Base-by-base conservation (phyloP, 2,329 filamentous ascomycete species). In the Blastomyces parvus region DNA sequence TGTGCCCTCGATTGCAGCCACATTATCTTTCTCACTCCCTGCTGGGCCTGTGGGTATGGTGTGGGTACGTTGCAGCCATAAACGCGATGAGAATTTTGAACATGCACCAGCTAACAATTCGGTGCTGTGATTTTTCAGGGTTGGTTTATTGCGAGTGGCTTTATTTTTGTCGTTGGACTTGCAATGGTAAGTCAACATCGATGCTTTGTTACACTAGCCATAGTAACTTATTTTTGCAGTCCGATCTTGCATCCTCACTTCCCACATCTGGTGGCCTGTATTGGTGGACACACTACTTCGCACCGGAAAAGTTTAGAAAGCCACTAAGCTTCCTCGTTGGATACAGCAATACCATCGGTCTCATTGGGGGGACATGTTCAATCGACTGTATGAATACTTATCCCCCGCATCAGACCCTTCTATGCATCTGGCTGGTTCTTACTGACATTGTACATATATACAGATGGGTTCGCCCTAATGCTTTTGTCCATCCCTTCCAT, bases 21-120 rank as follows among this genome's bases (percentile, higher is more conserved):
- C 84, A 0, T 72, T 86, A 14, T 70, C 82, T 0, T 86, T 85
- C 67, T 84, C 82, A 3, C 76, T 86, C 50, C 83, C 84, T 1
- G 81, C 83, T 6, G 84, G 84, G 0, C 83, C 83, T 0, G 83
- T 80, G 2, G 84, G 84, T 3, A 83, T 86, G 79, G 82, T 86
- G 62, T 86, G 84, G 83, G 81, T 82, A 64, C 25, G 60, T 38
- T 52, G 14, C 36, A 33, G 50, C 27, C 27, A 27, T 14, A 17
- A 42, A 22, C 11, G 6, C 2, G 33, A 57, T 1, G 40, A 36
- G 22, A 48, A 30, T 19, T 19, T 44, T 25, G 14, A 70, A 55
- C 13, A 48, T 33, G 19, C 1, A 2, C 63, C 70, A 67, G 30
- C 19, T 36, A 55, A 48, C 2, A 13, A 33, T 19, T 59, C 13